These are phyloP conservation scores for Saccharomycopsis sp. DNA, from an alignment of 805 yeast genomes.

Conservation along the genomic window DNA sequence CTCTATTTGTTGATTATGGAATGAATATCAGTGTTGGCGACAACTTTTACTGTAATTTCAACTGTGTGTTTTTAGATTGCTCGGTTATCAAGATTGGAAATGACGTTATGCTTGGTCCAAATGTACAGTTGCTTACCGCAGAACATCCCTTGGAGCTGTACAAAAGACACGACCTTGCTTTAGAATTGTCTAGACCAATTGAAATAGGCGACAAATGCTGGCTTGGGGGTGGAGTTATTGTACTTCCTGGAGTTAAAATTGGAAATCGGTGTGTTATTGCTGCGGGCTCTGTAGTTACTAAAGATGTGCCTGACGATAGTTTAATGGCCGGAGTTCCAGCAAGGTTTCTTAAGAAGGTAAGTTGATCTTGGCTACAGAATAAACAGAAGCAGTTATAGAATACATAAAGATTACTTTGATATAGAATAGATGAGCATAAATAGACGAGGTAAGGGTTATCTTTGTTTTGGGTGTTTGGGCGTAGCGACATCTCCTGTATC, in stretches of 20 bases:
- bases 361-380: background rate
- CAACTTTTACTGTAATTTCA: conserved; percentile 54
- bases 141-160: conserved; percentile 49
- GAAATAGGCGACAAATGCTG: conserved; percentile 58
- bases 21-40: conserved; percentile 53
- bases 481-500: too few relatives aligned
- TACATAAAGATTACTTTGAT: too few relatives aligned
- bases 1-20: conserved; percentile 62
- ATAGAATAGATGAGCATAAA: too few relatives aligned
- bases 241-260: conserved; percentile 59
- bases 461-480: too few relatives aligned
- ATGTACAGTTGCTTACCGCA: conserved; percentile 52
- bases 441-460: too few relatives aligned
- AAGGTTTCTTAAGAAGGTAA: conserved; percentile 31
- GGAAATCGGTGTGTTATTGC: conserved; percentile 58
- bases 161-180: conserved; percentile 25
- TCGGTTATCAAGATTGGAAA: conserved; percentile 56
- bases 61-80: conserved; percentile 48
- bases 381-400: too few relatives aligned
- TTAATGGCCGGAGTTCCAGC: conserved; percentile 64
- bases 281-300: conserved; percentile 60
- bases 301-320: conserved; percentile 46
- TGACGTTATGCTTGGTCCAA: conserved; percentile 56
- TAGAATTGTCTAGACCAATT: conserved; percentile 52
- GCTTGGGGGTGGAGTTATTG: conserved; percentile 54